phyloP scores from a whole-genome alignment of 306 rosid species.

The Cicer arietinum region DNA sequence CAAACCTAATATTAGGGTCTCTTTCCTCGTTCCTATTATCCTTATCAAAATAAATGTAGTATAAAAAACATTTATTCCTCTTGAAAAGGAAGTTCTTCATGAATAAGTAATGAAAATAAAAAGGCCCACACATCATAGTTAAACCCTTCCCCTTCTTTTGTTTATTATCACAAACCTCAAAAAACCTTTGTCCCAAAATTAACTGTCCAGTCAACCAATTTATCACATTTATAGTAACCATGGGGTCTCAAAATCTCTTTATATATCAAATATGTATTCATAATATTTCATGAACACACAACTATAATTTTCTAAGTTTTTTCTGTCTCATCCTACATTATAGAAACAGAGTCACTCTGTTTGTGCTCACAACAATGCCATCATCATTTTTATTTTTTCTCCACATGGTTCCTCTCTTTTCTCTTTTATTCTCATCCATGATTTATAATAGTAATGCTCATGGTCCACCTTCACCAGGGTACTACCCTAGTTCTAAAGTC shows the following conservation, averaged over 20 bases:
- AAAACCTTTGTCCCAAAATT: conserved; percentile 46
- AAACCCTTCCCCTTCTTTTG: conserved; percentile 21
- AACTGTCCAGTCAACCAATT: conserved; percentile 53
- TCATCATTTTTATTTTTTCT: conserved; percentile 37
- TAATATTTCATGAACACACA: conserved; percentile 38
- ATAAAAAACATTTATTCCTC: conserved; percentile 32
- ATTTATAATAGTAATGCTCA: conserved; percentile 52
- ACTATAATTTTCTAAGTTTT: conserved; percentile 27
- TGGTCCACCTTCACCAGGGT: conserved; percentile 86
- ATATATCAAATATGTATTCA: conserved; percentile 53
- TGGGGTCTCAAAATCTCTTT: conserved; percentile 55
- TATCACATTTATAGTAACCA: conserved; percentile 32
- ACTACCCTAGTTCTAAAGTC: conserved; percentile 65
- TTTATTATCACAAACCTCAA: conserved; percentile 41
- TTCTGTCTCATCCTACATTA: conserved; percentile 45
- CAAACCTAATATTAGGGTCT: neutral
- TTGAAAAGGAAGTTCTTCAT: conserved; percentile 33
- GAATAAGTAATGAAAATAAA: conserved; percentile 19
- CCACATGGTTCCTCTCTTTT: conserved; percentile 50
- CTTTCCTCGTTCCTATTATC: conserved; percentile 31
- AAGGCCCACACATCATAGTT: conserved; percentile 26
- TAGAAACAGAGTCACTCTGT: conserved; percentile 36
- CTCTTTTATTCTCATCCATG: conserved; percentile 45
- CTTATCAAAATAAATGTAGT: conserved; percentile 14
- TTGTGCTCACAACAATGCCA: conserved; percentile 32